Evolutionary conservation across 805 yeast genomes (phyloP).

Genomic region (Candida taoyuanica): DNA sequence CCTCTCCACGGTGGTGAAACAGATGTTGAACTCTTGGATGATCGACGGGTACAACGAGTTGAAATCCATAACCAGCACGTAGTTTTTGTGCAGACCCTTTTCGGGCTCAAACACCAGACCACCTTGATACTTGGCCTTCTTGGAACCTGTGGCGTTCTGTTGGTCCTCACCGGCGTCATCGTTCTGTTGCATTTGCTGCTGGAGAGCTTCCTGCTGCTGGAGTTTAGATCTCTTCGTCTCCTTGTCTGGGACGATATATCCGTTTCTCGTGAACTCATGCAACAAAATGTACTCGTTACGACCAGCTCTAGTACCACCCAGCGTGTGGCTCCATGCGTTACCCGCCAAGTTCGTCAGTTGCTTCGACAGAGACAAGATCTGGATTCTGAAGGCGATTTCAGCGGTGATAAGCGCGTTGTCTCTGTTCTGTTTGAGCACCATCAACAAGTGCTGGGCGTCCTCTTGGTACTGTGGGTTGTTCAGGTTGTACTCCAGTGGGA

Average conservation of each 20-base stretch:
- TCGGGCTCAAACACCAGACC: conserved; percentile 97
- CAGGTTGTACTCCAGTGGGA: conserved; percentile 68
- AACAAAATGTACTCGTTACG: conserved; percentile 89
- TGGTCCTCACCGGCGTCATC: conserved; percentile 33
- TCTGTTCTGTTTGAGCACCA: conserved; percentile 67
- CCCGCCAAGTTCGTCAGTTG: conserved; percentile 93
- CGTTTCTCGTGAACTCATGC: conserved; percentile 82
- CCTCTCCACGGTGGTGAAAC: conserved; percentile 92
- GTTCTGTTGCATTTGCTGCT: conserved; percentile 21
- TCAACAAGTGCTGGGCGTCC: conserved; percentile 61
- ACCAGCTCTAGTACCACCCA: conserved; percentile 93
- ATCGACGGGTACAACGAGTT: conserved; percentile 95
- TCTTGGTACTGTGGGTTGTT: conserved; percentile 60
- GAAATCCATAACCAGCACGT: conserved; percentile 94
- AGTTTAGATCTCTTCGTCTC: conserved; percentile 39
- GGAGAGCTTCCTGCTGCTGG: conserved; percentile 29
- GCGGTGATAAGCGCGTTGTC: conserved; percentile 65
- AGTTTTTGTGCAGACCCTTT: conserved; percentile 86
- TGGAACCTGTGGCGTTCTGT: conserved; percentile 45
- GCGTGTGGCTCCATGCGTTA: conserved; percentile 93
- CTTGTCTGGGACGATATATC: conserved; percentile 86
- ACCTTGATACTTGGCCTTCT: conserved; percentile 79
- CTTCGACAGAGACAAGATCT: conserved; percentile 82
- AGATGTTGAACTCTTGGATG: conserved; percentile 94
- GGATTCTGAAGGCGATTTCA: conserved; percentile 75